A percentile compares a stretch with the other conserved stretches of the same genome.
These are phyloP conservation scores for Bacidia gigantensis DNA, from an alignment of 495 filamentous ascomycete genomes.

Conservation along the genomic window DNA sequence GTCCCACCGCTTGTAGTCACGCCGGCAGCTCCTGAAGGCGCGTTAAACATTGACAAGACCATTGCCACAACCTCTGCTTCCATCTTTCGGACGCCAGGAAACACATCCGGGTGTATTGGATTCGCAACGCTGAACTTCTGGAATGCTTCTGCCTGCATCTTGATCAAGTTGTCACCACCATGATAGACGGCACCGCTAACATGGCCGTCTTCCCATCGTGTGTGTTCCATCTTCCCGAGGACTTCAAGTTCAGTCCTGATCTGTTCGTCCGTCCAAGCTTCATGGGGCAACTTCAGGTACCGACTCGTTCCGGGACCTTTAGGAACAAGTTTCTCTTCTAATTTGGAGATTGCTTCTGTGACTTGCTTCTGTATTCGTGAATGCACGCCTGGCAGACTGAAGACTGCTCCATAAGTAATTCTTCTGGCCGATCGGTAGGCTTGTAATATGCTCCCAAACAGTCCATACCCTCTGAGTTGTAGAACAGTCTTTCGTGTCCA, in stretches of 20 bases:
- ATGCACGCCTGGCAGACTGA: conserved; percentile 71
- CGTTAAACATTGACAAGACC: conserved; percentile 85
- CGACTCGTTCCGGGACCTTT: conserved; percentile 56
- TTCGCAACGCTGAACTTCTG: conserved; percentile 90
- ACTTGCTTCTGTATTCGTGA: conserved; percentile 72
- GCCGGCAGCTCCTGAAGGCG: conserved; percentile 68
- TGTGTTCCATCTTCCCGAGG: conserved; percentile 77
- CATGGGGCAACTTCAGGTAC: conserved; percentile 65
- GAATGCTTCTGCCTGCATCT: conserved; percentile 84
- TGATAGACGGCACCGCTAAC: conserved; percentile 97
- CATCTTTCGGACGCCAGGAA: conserved; percentile 97
- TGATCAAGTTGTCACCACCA: conserved; percentile 69
- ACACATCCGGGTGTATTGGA: conserved; percentile 97
- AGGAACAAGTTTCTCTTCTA: conserved; percentile 71
- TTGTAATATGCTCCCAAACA: conserved; percentile 64
- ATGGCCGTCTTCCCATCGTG: conserved; percentile 87
- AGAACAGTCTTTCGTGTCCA: conserved; percentile 70
- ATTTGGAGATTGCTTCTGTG: conserved; percentile 49
- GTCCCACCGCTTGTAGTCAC: conserved; percentile 89
- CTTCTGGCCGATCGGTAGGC: conserved; percentile 55
- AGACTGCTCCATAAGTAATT: conserved; percentile 69
- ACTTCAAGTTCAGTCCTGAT: conserved; percentile 67
- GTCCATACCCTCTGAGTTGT: conserved; percentile 76
- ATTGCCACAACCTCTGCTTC: conserved; percentile 96
- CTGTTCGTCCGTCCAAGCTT: conserved; percentile 71